Base-by-base conservation (phyloP, 225 moss, liverwort and hornwort genomes). In the Sphagnum tenellum region DNA sequence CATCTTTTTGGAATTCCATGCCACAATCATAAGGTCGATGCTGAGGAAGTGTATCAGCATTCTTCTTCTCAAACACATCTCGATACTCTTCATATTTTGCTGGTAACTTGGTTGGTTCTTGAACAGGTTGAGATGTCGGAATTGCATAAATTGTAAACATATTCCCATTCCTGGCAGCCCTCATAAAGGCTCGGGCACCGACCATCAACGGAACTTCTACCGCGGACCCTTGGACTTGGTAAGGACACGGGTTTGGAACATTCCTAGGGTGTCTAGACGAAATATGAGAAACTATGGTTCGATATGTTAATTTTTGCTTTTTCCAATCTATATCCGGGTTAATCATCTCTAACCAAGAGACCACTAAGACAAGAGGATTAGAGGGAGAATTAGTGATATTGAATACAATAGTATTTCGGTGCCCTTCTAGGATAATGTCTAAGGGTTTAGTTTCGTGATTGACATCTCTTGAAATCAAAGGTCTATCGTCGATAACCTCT, bases 401-500 rank as follows among this genome's bases (percentile, higher is more conserved):
- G 54, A 55, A 55, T 11, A 55, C 7, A 7, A 55, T 55, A 55
- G 54, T 55, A 11, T 2, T 55, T 7, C 2, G 11, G 11, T 55
- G 54, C 11, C 54, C 11, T 55, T 55, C 11, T 55, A 55, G 54
- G 54, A 55, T 55, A 7, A 55, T 55, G 11, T 55, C 54, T 55
- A 55, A 7, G 8, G 11, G 11, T 7, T 7, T 55, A 55, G 54
- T 55, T 11, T 55, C 11, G 54, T 11, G 54, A 55, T 1, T 55
- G 11, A 55, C 11, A 11, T 55, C 54, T 55, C 11, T 2, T 55
- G 11, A 55, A 7, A 55, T 55, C 8, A 55, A 55, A 13, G 48
- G 54, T 70, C 12, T 44, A 14, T 44, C 63, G 57, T 70, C 70
- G 14, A 59, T 68, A 11, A 68, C 59, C 7, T 68, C 59, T 59